Conservation (phyloP, 2,329 filamentous ascomycete species). For the Volutella citrinella region DNA sequence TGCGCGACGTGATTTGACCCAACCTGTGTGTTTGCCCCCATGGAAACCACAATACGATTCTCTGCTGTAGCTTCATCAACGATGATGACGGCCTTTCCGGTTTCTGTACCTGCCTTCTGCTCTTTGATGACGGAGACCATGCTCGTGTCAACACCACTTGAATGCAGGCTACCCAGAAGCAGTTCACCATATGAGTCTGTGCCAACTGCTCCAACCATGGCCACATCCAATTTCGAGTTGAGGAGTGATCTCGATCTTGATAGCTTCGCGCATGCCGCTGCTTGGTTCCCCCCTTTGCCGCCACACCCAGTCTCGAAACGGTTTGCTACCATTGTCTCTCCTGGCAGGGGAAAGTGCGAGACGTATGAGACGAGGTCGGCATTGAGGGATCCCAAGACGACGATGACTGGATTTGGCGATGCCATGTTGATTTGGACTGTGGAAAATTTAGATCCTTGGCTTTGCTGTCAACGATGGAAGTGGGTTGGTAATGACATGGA, state of each 20-base stretch:
- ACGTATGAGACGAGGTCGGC: conserved; percentile 69
- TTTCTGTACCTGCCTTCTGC: too few species aligned
- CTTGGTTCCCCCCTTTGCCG: conserved; percentile 76
- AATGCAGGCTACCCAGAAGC: conserved; percentile 43
- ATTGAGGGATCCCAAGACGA: conserved; percentile 65
- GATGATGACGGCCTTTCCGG: conserved; percentile 57
- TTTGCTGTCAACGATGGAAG: too few species aligned
- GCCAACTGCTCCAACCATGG: conserved; percentile 58
- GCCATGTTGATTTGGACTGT: conserved; percentile 4
- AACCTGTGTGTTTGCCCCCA: conserved; percentile 57
- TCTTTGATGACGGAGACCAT: conserved; percentile 36
- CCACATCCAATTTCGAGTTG: conserved; percentile 35
- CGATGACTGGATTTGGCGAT: conserved; percentile 7
- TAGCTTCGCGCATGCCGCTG: conserved; percentile 63
- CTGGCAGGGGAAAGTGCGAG: conserved; percentile 61
- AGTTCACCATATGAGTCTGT: conserved; percentile 48
- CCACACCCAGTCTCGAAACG: conserved; percentile 62
- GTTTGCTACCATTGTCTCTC: conserved; percentile 66
- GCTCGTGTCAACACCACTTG: conserved; percentile 45
- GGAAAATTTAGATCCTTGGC: too few species aligned
- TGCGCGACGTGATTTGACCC: conserved; percentile 5
- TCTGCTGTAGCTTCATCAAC: conserved; percentile 54
- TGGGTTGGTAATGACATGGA: too few species aligned
- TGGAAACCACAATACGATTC: conserved; percentile 56
- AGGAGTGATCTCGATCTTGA: conserved; percentile 34